Percentiles rank a stretch among this genome's conserved stretches.
phyloP scores from a whole-genome alignment of 2,329 filamentous ascomycete species.

The Arthrocladium fulminans region DNA sequence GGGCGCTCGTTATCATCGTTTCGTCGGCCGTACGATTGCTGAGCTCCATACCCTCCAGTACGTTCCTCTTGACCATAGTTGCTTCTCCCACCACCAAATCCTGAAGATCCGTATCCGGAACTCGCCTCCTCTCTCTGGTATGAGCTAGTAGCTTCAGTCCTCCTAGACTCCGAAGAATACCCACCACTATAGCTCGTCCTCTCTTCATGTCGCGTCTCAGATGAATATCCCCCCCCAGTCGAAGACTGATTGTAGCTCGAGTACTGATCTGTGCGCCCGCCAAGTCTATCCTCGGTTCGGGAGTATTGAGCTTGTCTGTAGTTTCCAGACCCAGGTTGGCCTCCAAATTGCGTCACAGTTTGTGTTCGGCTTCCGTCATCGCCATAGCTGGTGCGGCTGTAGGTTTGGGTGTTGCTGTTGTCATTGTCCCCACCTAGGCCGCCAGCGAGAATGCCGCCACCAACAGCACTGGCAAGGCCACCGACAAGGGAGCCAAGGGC shows the following conservation, averaged over 20 bases:
- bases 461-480: constrained; percentile 49
- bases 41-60: constrained; percentile 14
- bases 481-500: constrained; percentile 46
- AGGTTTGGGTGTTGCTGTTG: constrained; percentile 48
- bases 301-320: constrained; percentile 37
- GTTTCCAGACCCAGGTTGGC: constrained; percentile 17
- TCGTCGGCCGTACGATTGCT: constrained; percentile 16
- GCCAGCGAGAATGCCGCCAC: constrained; percentile 42
- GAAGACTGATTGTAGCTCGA: constrained; percentile 19
- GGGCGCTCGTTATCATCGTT: constrained; percentile 14
- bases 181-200: constrained; percentile 12
- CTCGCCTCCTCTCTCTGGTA: too few relatives aligned
- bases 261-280: constrained; percentile 17
- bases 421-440: constrained; percentile 53
- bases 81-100: constrained; percentile 6
- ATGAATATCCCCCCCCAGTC: constrained; percentile 11
- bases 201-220: constrained; percentile 16
- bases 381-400: constrained; percentile 45
- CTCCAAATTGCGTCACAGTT: constrained; percentile 44
- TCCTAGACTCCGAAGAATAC: constrained; percentile 15
- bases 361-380: constrained; percentile 55
- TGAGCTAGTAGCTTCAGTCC: constrained; percentile 6
- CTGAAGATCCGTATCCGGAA: constrained; percentile 7
- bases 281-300: constrained; percentile 14
- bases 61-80: constrained; percentile 17